phyloP scores from a whole-genome alignment of 176 grass and related monocot genomes.

The Pontederia paniculata region DNA sequence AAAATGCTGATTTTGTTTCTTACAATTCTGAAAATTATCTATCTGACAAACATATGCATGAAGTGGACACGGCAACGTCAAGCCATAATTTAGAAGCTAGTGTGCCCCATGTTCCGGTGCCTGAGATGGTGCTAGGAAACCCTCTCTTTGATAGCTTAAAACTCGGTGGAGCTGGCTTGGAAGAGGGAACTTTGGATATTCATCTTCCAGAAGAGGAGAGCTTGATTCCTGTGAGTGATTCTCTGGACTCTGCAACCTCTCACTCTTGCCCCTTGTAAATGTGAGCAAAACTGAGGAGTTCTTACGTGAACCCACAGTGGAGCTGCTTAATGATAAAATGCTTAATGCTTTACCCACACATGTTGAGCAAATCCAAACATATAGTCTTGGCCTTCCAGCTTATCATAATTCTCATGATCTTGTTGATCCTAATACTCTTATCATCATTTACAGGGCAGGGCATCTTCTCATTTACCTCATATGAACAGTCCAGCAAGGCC shows the following conservation, averaged over 20 bases:
- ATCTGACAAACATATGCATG: slow-evolving; percentile 13
- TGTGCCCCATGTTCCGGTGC: slow-evolving; percentile 14
- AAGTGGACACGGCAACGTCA: slow-evolving; percentile 10
- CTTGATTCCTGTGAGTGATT: slow-evolving; percentile 51
- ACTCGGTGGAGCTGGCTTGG: slow-evolving; percentile 30
- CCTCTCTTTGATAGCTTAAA: slow-evolving; percentile 16
- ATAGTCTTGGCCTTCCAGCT: slow-evolving; percentile 27
- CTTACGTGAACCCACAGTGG: slow-evolving; percentile 27
- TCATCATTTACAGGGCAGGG: slow-evolving; percentile 53
- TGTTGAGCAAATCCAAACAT: slow-evolving; percentile 34
- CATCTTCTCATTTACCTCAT: slow-evolving; percentile 32
- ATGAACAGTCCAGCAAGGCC: slow-evolving; percentile 17
- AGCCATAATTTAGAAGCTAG: slow-evolving; percentile 27
- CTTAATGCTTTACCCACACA: slow-evolving; percentile 37
- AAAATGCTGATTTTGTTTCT: slow-evolving; percentile 23
- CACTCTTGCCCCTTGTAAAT: slow-evolving; percentile 30
- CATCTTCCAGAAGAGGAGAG: slow-evolving; percentile 82
- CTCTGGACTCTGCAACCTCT: slow-evolving; percentile 32
- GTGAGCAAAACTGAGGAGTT: slow-evolving; percentile 35
- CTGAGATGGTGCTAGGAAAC: slow-evolving; percentile 16
- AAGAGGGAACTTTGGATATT: slow-evolving; percentile 42
- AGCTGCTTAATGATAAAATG: slow-evolving; percentile 47
- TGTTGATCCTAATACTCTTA: slow-evolving; percentile 38
- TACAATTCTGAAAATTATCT: slow-evolving; percentile 30
- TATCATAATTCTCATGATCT: slow-evolving; percentile 20